Evolutionary conservation across 139 green algal species (phyloP), one percentile per base, ranked within the genome.

Genomic region (Chlamydomonas schloesseri): DNA sequence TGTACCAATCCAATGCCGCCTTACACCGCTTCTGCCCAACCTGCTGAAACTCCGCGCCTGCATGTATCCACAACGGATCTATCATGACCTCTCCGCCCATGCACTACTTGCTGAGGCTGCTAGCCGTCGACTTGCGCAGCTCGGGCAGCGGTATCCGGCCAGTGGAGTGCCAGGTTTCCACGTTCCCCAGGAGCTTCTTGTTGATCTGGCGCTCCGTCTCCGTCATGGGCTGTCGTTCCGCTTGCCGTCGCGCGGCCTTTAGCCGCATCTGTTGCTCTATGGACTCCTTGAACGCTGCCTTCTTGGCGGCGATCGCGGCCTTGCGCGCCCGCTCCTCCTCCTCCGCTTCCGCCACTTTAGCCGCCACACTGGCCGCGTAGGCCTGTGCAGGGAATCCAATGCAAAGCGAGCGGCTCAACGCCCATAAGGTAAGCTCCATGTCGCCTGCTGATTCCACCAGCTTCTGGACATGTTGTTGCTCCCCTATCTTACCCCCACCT

Each of bases 251-350:
- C 3, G 10, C 23, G 11, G 79, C 79, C 23, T n/a, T 37, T 10
- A 58, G 67, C 17, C 67, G 79, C 65, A 85, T 33, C 79, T 85
- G 81, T 3, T 11, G 33, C 53, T 87, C 68, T 20, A 87, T 78
- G 6, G 62, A 34, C 5, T 34, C 10, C 57, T 55, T 29, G 69
- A 87, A 72, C 14, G 14, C 15, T 1, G 26, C 26, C 69, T 87
- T 87, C 53, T 47, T 36, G 34, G 71, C 69, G 69, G 23, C 11
- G 53, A 80, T 26, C 3, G 34, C 69, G 55, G 15, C 31, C 53
- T 79, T 78, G 53, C 81, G 81, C 3, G 69, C 69, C 81, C 23
- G 20, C 69, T 87, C 81, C 26, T 33, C 81, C 55, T 79, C 81
- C 69, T 80, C 81, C 5, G 53, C 69, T 0, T 34, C 53, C 14